A percentile compares a stretch with the other conserved stretches of the same genome.
These are phyloP conservation scores for Casuarina equisetifolia DNA, from an alignment of 306 rosid species.

Conservation along the genomic window DNA sequence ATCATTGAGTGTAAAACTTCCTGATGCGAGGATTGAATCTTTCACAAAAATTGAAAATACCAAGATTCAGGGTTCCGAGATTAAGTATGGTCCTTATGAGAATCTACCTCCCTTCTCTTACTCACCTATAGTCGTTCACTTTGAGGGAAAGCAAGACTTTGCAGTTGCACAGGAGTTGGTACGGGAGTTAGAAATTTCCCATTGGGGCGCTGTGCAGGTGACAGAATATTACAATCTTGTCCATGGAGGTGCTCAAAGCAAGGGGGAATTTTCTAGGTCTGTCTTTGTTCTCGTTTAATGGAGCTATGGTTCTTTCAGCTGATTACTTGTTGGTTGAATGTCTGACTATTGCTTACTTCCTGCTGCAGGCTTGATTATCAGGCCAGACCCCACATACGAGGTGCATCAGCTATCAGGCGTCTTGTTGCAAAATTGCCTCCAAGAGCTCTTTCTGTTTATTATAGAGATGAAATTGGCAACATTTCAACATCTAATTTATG, in stretches of 20 bases:
- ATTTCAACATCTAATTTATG: constrained; percentile 94
- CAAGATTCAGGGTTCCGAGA: constrained; percentile 81
- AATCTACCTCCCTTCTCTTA: constrained; percentile 66
- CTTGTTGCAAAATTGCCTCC: constrained; percentile 92
- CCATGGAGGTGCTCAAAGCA: constrained; percentile 87
- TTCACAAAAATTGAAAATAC: constrained; percentile 67
- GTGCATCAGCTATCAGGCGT: constrained; percentile 76
- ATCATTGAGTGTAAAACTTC: constrained; percentile 71
- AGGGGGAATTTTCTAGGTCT: constrained; percentile 97
- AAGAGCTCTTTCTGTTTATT: constrained; percentile 89
- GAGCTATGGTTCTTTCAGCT: constrained; percentile 2
- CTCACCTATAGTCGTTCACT: constrained; percentile 75
- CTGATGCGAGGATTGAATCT: constrained; percentile 88
- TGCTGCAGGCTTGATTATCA: constrained; percentile 89
- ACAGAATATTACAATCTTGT: constrained; percentile 84
- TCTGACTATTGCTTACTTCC: constrained; percentile 27
- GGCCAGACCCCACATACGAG: constrained; percentile 70
- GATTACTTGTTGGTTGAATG: constrained; percentile 27
- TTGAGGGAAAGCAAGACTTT: constrained; percentile 82
- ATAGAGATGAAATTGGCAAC: constrained; percentile 94
- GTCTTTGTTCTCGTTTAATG: constrained; percentile 23
- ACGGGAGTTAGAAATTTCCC: constrained; percentile 92
- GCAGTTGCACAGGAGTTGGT: constrained; percentile 84
- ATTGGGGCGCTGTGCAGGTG: constrained; percentile 95
- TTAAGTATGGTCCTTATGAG: constrained; percentile 88